Conservation (phyloP, 2,329 filamentous ascomycete species). For the Pezizomycotina sp. region DNA sequence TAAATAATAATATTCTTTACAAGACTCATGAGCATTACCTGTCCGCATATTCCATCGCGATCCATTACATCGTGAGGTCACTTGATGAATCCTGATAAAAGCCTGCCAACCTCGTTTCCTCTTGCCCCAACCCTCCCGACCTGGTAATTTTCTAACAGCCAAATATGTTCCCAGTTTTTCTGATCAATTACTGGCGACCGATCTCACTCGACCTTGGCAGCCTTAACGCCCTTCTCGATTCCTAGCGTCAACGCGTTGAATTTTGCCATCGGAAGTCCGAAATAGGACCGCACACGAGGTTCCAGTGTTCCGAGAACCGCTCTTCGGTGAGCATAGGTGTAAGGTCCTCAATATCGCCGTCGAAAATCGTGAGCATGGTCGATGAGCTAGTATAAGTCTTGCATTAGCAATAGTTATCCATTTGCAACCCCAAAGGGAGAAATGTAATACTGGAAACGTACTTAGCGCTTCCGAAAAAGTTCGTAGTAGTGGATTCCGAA, state of each 20-base stretch:
- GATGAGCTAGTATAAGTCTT: slow-evolving; percentile 27
- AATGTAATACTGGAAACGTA: slow-evolving; percentile 20
- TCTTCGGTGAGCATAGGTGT: slow-evolving; percentile 31
- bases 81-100: no score
- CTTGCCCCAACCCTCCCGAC: no score
- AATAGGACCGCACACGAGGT: slow-evolving; percentile 28
- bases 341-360: slow-evolving; percentile 29
- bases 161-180: no score
- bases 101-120: no score
- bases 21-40: no score
- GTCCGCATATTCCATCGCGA: no score
- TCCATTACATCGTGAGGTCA: no score
- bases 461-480: slow-evolving; percentile 31
- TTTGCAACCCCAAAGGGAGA: no score
- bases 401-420: neutral
- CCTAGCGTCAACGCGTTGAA: slow-evolving; percentile 31
- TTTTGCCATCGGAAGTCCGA: slow-evolving; percentile 31
- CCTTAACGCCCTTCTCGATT: slow-evolving; percentile 29
- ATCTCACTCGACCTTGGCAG: slow-evolving; percentile 22
- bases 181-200: no score
- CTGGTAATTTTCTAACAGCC: no score
- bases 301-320: slow-evolving; percentile 31
- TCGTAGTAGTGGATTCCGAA: slow-evolving; percentile 28
- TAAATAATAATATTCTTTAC: no score
- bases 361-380: slow-evolving; percentile 32